A percentile compares a stretch with the other conserved stretches of the same genome.
These are phyloP conservation scores for Syncephalastrum monosporum DNA, from an alignment of 371 early-diverging fungal species.

Conservation along the genomic window DNA sequence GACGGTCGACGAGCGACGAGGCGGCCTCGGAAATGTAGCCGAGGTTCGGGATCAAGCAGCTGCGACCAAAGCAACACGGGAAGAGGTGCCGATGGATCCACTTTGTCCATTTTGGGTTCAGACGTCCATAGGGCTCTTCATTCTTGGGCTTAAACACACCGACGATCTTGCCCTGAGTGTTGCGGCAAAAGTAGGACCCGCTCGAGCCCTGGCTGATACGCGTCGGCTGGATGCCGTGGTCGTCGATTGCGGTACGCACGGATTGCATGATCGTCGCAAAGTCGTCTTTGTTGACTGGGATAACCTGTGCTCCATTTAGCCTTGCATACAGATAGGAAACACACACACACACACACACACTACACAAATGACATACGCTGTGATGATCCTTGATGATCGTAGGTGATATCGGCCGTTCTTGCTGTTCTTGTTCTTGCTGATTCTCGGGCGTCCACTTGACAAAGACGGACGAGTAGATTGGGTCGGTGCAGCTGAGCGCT, in stretches of 20 bases:
- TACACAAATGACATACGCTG: too few relatives aligned
- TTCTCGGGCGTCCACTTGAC: conserved; percentile 20
- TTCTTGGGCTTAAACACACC: conserved; percentile 94
- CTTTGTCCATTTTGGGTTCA: conserved; percentile 94
- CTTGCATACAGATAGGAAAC: too few relatives aligned
- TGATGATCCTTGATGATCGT: too few relatives aligned
- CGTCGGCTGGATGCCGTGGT: conserved; percentile 64
- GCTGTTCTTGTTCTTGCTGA: conserved; percentile 12
- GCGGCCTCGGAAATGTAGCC: conserved; percentile 90
- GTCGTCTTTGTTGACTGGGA: conserved; percentile 39
- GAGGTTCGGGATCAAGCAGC: conserved; percentile 84
- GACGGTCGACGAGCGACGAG: conserved; percentile 77
- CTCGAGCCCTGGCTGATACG: conserved; percentile 80
- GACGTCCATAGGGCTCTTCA: conserved; percentile 89
- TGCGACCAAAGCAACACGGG: conserved; percentile 90
- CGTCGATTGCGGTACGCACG: conserved; percentile 69
- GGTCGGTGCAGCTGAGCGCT: conserved; percentile 22
- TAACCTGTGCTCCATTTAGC: conserved; percentile 10
- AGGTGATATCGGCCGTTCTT: neutral
- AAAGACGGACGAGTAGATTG: conserved; percentile 43
- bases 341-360: too few relatives aligned
- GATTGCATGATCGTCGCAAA: conserved; percentile 66
- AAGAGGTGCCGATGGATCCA: conserved; percentile 88
- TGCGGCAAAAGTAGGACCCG: conserved; percentile 87
- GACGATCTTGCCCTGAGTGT: conserved; percentile 69